Evolutionary conservation across 495 filamentous ascomycete species (phyloP), one percentile per base, ranked within the genome.

Genomic region (Hyphodiscus hymeniophilus): DNA sequence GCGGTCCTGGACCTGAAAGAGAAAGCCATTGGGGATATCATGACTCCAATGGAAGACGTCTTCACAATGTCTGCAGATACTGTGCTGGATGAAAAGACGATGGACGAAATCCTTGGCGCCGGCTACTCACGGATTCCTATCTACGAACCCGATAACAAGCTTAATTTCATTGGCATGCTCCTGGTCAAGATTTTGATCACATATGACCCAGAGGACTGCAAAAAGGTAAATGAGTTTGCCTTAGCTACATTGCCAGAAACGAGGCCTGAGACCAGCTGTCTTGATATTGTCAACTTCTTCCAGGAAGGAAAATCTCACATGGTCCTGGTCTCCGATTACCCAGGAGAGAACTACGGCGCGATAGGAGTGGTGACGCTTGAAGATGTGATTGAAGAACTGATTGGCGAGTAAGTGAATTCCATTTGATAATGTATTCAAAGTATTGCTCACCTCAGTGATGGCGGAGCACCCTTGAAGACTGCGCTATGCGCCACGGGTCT

Each of bases 261-360:
- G 2, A 77, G 86, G 7, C 86, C 94, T 0, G 87, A 95, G 56
- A 97, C 92, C 0, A 94, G 89, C 63, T 98, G 92, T 62, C 68
- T 98, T 34, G 92, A 98, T 61, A 98, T 97, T 54, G 84, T 98
- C 63, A 98, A 98, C 68, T 98, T 95, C 67, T 98, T 98, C 69
- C 92, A 98, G 62, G 91, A 98, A 67, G 92, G 92, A 43, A 97
- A 97, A 63, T 94, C 89, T 8, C 92, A 98, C 65, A 97, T 98
- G 94, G 91, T 97, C 8, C 73, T 98, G 21, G 90, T 96, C 8
- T 95, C 89, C 6, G 85, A 94, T 55, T 81, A 73, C 48, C 92
- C 92, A 2, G 89, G 92, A 11, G 84, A 94, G 51, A 81, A 94
- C 58, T 79, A 84, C 50, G 92, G 92, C 31, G 88, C 90, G 1